Evolutionary conservation across 148 eudicot species (phyloP).

Genomic region (Fagopyrum esculentum): DNA sequence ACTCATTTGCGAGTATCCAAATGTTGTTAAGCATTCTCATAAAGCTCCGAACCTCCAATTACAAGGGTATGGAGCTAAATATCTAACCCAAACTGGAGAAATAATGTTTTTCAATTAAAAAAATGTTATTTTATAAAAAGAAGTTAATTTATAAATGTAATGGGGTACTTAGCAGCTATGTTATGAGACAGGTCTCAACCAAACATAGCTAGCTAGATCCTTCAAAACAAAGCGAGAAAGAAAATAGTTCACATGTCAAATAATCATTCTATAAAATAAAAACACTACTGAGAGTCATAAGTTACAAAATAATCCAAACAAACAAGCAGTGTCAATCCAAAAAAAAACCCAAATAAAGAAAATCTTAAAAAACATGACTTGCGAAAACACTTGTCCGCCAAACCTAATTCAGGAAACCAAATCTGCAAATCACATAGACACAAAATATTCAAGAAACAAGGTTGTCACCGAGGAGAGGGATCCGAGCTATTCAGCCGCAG

Average conservation of each 20-base stretch:
- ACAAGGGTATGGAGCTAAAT: no score
- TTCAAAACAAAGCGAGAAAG: background rate
- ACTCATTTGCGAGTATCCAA: no score
- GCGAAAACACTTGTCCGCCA: background rate
- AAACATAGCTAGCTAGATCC: no score
- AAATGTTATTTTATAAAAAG: no score
- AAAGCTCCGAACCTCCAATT: no score
- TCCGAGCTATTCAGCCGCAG: constrained; percentile 55
- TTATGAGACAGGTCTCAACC: no score
- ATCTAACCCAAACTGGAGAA: no score
- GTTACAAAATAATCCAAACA: background rate
- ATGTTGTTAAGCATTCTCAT: no score
- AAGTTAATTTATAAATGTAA: no score
- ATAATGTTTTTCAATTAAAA: no score
- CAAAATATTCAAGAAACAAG: constrained; percentile 32
- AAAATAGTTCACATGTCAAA: background rate
- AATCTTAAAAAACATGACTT: background rate
- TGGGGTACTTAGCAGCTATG: no score
- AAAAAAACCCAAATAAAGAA: background rate
- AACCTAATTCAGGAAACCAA: background rate
- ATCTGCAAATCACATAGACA: background rate
- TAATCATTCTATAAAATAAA: background rate
- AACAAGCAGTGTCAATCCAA: background rate
- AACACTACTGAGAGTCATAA: background rate
- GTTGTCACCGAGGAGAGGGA: constrained; percentile 58